Conservation (phyloP, 768 basidiomycete species). For the Lyophyllum decastes region DNA sequence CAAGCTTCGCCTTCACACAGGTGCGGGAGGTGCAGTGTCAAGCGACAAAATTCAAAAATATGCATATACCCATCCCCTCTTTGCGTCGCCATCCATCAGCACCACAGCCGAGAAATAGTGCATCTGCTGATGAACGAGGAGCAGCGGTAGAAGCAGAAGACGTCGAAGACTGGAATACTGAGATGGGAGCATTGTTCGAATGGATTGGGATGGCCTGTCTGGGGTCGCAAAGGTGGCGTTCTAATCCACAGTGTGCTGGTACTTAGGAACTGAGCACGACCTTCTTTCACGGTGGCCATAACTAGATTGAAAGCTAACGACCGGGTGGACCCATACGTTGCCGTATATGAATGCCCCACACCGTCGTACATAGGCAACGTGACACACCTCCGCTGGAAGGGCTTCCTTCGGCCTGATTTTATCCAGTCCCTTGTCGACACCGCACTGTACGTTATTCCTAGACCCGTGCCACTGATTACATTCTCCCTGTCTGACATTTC, state of each 20-base stretch:
- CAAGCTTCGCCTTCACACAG: slow-evolving; percentile 17
- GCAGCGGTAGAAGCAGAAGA: slow-evolving; percentile 25
- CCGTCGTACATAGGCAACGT: slow-evolving; percentile 46
- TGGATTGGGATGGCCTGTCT: slow-evolving; percentile 75
- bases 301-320: slow-evolving; percentile 61
- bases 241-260: background rate
- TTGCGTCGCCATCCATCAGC: slow-evolving; percentile 29
- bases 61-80: slow-evolving; percentile 41
- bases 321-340: slow-evolving; percentile 67
- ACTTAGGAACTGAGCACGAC: background rate
- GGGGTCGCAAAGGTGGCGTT: slow-evolving; percentile 60
- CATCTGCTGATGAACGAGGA: background rate
- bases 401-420: slow-evolving; percentile 54
- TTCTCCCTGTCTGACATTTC: background rate
- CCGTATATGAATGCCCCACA: slow-evolving; percentile 59
- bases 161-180: slow-evolving; percentile 52
- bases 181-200: slow-evolving; percentile 54
- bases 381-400: slow-evolving; percentile 61
- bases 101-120: slow-evolving; percentile 2
- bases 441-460: slow-evolving; percentile 32
- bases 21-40: slow-evolving; percentile 25
- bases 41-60: slow-evolving; percentile 27
- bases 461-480: background rate
- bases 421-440: slow-evolving; percentile 52
- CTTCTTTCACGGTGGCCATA: background rate